Evolutionary conservation across 1,284 basidiomycete genomes (phyloP).

Genomic region (Trichosporon ovoides): DNA sequence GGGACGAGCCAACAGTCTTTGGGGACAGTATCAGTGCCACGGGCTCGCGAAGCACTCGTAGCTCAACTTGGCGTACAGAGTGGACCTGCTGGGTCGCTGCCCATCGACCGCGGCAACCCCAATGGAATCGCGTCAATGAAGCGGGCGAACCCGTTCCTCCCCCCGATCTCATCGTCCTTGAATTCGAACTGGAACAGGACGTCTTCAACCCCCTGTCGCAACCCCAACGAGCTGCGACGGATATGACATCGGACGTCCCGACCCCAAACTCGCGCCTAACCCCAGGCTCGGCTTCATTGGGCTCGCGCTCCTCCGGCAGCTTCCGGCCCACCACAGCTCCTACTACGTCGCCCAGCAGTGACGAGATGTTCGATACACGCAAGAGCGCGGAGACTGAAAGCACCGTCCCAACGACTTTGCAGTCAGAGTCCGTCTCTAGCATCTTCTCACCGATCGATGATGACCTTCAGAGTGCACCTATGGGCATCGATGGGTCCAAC

Average conservation of each 20-base stretch:
- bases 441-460: background rate
- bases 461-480: slow-evolving; percentile 11
- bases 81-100: slow-evolving; percentile 85
- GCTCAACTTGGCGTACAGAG: slow-evolving; percentile 44
- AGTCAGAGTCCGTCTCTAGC: background rate
- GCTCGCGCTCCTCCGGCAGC: background rate
- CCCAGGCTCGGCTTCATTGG: background rate
- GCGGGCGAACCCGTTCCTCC: slow-evolving; percentile 25
- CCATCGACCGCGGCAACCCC: slow-evolving; percentile 55
- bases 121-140: slow-evolving; percentile 30
- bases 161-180: slow-evolving; percentile 60
- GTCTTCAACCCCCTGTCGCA: slow-evolving; percentile 64
- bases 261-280: background rate
- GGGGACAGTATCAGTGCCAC: background rate
- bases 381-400: background rate
- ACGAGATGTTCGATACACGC: background rate
- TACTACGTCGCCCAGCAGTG: background rate
- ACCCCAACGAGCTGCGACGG: background rate
- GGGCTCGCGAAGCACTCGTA: background rate
- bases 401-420: background rate
- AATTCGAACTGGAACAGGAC: slow-evolving; percentile 77
- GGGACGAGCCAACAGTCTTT: background rate
- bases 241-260: background rate
- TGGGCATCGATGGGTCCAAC: slow-evolving; percentile 42
- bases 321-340: background rate